Percentiles rank a stretch among this genome's conserved stretches.
Evolutionary conservation across 768 basidiomycete species (phyloP).

Genomic region (Rhodotorula diobovata): DNA sequence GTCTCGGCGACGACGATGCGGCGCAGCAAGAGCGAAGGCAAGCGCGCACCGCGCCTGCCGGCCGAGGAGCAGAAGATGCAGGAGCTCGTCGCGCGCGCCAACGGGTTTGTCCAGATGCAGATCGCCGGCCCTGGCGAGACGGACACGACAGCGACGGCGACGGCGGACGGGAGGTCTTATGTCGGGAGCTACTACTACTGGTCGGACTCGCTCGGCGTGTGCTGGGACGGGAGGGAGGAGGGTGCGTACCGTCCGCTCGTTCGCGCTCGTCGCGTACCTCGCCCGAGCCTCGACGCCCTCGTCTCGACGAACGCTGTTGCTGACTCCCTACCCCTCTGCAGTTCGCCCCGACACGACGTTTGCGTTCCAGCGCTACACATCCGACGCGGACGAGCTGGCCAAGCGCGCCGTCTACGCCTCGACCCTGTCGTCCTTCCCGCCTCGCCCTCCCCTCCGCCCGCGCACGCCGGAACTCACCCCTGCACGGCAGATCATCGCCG

Average conservation of each 20-base stretch:
- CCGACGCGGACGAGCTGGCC: slow-evolving; percentile 10
- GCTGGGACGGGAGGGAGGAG: slow-evolving; percentile 26
- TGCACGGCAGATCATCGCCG: slow-evolving; percentile 4
- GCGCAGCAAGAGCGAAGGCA: slow-evolving; percentile 14
- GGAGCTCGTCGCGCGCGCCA: background rate
- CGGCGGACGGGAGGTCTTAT: background rate
- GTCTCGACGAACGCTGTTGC: background rate
- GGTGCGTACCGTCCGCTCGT: background rate
- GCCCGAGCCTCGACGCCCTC: background rate
- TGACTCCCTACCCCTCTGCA: background rate
- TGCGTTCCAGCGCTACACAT: slow-evolving; percentile 4
- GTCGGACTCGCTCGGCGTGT: slow-evolving; percentile 11
- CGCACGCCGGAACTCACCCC: slow-evolving; percentile 5
- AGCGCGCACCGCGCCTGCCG: background rate
- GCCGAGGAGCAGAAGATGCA: background rate
- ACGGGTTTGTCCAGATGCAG: background rate
- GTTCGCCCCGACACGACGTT: slow-evolving; percentile 18
- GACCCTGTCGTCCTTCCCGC: slow-evolving; percentile 22
- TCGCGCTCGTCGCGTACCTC: background rate
- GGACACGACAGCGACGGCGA: background rate
- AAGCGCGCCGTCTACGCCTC: slow-evolving; percentile 20
- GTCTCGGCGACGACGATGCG: background rate
- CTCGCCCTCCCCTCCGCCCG: slow-evolving; percentile 15
- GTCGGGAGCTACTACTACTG: slow-evolving; percentile 7
- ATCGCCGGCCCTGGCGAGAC: too few relatives aligned